phyloP scores from a whole-genome alignment of 345 rosid genomes.

The Eucalyptus globulus region DNA sequence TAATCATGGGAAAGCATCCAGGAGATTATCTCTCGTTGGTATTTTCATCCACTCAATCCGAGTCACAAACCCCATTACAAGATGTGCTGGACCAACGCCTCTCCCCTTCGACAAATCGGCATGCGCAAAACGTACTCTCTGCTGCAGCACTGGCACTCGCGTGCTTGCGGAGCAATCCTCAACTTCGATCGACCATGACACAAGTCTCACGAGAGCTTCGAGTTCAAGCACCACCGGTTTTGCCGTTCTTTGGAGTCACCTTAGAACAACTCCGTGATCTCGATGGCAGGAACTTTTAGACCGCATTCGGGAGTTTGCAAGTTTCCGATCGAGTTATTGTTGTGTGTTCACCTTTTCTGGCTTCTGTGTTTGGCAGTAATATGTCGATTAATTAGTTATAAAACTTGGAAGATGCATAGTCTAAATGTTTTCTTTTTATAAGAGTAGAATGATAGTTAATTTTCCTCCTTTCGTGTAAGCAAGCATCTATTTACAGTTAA shows the following conservation, averaged over 20 bases:
- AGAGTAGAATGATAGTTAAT: too few relatives aligned
- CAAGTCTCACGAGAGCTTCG: background rate
- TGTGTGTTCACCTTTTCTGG: background rate
- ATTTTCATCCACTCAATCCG: too few relatives aligned
- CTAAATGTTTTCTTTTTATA: background rate
- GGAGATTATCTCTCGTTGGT: too few relatives aligned
- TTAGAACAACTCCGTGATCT: background rate
- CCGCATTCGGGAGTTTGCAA: background rate
- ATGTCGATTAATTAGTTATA: too few relatives aligned
- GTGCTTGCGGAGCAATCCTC: constrained; percentile 11
- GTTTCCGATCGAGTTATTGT: background rate
- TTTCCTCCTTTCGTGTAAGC: too few relatives aligned
- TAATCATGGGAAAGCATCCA: too few relatives aligned
- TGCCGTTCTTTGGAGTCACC: background rate
- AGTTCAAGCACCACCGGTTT: too few relatives aligned
- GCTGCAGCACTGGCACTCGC: background rate
- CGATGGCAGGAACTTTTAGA: background rate
- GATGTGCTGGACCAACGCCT: background rate
- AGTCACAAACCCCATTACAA: too few relatives aligned
- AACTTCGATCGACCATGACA: constrained; percentile 12
- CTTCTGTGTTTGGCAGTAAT: background rate
- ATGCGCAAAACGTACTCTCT: background rate
- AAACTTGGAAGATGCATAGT: background rate
- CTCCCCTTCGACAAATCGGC: background rate
- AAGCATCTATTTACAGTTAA: too few relatives aligned